A percentile compares a stretch with the other conserved stretches of the same genome.
phyloP scores from a whole-genome alignment of 306 rosid genomes.

The Cucurbita pepo region DNA sequence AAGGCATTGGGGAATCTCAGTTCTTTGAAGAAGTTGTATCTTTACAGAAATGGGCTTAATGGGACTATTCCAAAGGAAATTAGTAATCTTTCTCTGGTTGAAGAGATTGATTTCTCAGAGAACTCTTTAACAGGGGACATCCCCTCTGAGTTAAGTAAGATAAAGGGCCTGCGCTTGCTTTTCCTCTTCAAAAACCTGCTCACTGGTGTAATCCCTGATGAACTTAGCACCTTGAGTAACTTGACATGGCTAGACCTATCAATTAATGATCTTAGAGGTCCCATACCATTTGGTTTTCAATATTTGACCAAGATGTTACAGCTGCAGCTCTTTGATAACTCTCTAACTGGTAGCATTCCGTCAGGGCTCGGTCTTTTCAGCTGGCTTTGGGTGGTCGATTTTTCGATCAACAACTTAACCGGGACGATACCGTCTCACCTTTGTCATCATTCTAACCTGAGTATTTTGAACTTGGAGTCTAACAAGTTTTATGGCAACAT shows the following conservation, averaged over 20 bases:
- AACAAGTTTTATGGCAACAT: conserved; percentile 54
- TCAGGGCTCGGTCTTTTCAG: conserved; percentile 45
- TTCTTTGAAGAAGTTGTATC: conserved; percentile 53
- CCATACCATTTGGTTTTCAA: conserved; percentile 66
- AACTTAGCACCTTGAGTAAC: conserved; percentile 46
- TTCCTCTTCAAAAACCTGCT: conserved; percentile 82
- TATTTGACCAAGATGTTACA: conserved; percentile 37
- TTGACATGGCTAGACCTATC: conserved; percentile 75
- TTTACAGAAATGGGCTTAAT: conserved; percentile 64
- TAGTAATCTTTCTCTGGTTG: conserved; percentile 64
- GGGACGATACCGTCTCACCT: conserved; percentile 69
- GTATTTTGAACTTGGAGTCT: conserved; percentile 49
- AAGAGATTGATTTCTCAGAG: conserved; percentile 75
- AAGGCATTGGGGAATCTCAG: conserved; percentile 53
- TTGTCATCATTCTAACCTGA: conserved; percentile 46
- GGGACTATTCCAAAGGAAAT: conserved; percentile 87
- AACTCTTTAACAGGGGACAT: conserved; percentile 53
- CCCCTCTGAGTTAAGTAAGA: conserved; percentile 61
- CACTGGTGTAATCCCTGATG: conserved; percentile 66
- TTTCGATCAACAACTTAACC: conserved; percentile 47
- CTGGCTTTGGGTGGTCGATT: conserved; percentile 91
- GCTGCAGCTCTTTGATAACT: conserved; percentile 75
- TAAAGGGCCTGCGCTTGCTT: conserved; percentile 43
- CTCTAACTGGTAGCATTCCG: conserved; percentile 63
- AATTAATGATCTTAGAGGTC: conserved; percentile 60